Base-by-base conservation (phyloP, 75 land plant species). In the Pseudotsuga menziesii region DNA sequence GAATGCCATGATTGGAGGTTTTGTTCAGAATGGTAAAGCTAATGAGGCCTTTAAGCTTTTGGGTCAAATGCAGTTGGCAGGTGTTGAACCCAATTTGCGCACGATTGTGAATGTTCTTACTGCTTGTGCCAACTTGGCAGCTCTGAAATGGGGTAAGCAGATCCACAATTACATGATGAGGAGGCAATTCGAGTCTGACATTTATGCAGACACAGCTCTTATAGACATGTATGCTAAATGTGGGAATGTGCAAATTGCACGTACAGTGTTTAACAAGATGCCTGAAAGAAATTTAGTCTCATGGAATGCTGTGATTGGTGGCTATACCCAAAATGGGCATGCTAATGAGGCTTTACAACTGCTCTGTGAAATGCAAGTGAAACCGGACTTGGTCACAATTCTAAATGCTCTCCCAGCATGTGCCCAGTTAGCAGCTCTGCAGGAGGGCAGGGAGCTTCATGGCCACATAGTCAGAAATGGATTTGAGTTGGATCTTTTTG, bases 191-290 rank as follows among this genome's bases (percentile, higher is more conserved):
- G 77, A 61, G 0, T 57, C 67, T 69, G 71, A 82, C 7, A 58
- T 57, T 75, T 15, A 23, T 84, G 22, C 57, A 82, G 75, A 36
- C 63, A 23, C 83, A 61, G 78, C 84, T 1, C 79, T 88, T 0
- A 80, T 91, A 58, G 90, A 86, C 78, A 81, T 88, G 75, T 88
- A 88, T 75, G 80, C 87, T 12, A 91, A 91, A 61, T 87, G 91
- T 36, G 91, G 89, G 41, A 78, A 85, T 60, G 44, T 88, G 0
- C 35, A 3, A 14, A 79, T 75, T 80, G 87, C 94, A 35, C 56
- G 64, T 32, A 35, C 41, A 0, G 67, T 89, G 35, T 92, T 92
- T 83, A 72, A 88, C 55, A 17, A 27, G 20, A 77, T 89, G 58
- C 25, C 70, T 44, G 48, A 67, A 8, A 84, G 72, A 73, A 88